A percentile compares a stretch with the other conserved stretches of the same genome.
Evolutionary conservation across 2,329 filamentous ascomycete species (phyloP).

Genomic region (Colletotrichum paranaense): DNA sequence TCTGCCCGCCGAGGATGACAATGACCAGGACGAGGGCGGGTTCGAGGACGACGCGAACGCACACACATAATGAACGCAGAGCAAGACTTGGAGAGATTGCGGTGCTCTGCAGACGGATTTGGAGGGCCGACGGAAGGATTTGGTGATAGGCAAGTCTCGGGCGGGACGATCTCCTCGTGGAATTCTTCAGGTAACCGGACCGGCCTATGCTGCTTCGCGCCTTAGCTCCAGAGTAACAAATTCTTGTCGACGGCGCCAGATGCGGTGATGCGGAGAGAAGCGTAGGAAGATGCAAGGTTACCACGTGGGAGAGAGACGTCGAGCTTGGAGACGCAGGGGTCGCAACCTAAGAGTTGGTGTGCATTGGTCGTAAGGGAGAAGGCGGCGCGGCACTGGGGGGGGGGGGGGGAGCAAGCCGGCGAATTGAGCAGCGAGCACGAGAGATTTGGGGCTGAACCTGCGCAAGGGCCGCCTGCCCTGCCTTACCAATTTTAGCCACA

Average conservation of each 20-base stretch:
- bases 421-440: neutral
- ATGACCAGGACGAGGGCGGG: neutral
- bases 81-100: neutral
- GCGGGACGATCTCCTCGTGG: slow-evolving; percentile 3
- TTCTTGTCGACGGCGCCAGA: neutral
- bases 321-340: neutral
- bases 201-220: neutral
- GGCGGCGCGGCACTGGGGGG: neutral
- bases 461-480: slow-evolving; percentile 5
- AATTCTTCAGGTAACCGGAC: neutral
- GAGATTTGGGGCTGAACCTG: neutral
- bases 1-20: neutral
- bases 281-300: neutral
- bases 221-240: neutral
- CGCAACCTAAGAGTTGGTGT: neutral
- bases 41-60: neutral
- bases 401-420: neutral
- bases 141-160: neutral
- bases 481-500: neutral
- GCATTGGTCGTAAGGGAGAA: neutral
- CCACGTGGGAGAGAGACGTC: slow-evolving; percentile 14
- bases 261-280: slow-evolving; percentile 12
- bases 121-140: neutral
- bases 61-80: neutral
- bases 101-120: neutral